Conservation (phyloP, 495 filamentous ascomycete genomes). For the Evansstolkia leycettana region DNA sequence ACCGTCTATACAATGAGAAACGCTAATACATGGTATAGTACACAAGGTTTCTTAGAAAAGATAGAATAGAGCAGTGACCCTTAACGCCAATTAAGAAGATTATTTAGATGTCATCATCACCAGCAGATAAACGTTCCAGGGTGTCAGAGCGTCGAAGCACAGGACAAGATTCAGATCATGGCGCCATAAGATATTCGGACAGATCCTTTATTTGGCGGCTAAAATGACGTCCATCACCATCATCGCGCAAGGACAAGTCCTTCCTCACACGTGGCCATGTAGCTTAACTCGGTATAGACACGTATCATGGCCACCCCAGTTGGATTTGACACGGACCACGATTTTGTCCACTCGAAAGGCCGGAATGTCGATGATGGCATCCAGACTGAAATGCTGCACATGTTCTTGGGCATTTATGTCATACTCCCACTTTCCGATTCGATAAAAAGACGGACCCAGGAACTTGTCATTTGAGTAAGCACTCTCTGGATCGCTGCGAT, state of each 20-base stretch:
- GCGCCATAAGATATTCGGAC: no score
- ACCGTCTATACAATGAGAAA: no score
- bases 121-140: no score
- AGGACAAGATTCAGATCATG: no score
- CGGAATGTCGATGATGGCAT: slow-evolving; percentile 22
- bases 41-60: no score
- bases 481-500: slow-evolving; percentile 12
- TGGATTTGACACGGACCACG: slow-evolving; percentile 32
- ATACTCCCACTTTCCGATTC: slow-evolving; percentile 33
- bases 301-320: slow-evolving; percentile 33
- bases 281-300: slow-evolving; percentile 36
- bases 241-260: not conserved
- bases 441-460: slow-evolving; percentile 27
- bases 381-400: slow-evolving; percentile 24
- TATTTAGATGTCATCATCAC: no score
- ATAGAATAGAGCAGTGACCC: no score
- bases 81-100: no score
- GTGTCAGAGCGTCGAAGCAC: no score
- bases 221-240: no score
- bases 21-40: no score
- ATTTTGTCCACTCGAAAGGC: slow-evolving; percentile 27
- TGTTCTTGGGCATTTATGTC: slow-evolving; percentile 19
- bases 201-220: no score
- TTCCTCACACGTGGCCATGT: slow-evolving; percentile 27
- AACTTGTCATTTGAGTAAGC: slow-evolving; percentile 18